A percentile compares a stretch with the other conserved stretches of the same genome.
Evolutionary conservation across 1,284 basidiomycete genomes (phyloP).

Genomic region (Puccinia hordei): DNA sequence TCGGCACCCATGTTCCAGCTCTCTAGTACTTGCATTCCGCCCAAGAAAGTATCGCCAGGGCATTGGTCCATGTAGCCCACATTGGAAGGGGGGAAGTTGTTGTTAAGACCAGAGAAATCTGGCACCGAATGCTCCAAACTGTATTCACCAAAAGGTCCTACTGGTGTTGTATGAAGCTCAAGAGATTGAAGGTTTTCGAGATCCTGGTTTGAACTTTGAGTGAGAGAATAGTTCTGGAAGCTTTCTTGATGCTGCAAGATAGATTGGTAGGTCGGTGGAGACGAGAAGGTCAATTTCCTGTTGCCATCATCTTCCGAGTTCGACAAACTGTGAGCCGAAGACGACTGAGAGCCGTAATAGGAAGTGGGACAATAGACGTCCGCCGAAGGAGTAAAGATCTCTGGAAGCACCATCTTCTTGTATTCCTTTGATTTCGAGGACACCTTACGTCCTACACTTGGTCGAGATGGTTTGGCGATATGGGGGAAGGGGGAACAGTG

Average conservation of each 20-base stretch:
- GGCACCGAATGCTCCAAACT: background rate
- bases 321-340: constrained; percentile 4
- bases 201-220: constrained; percentile 1
- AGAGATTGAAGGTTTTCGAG: background rate
- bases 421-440: constrained; percentile 6
- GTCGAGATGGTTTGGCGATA: constrained; percentile 16
- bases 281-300: constrained; percentile 18
- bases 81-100: background rate
- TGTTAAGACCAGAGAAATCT: background rate
- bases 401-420: constrained; percentile 15
- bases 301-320: constrained; percentile 29
- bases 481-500: constrained; percentile 9
- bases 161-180: background rate
- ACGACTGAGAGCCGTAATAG: constrained; percentile 22
- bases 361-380: background rate
- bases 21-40: background rate
- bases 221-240: background rate
- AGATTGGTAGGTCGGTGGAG: background rate
- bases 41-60: background rate
- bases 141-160: constrained; percentile 18
- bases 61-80: background rate
- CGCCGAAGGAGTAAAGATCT: background rate
- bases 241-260: background rate
- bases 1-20: background rate
- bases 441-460: constrained; percentile 19